phyloP scores from a whole-genome alignment of 148 eudicot species.

The Hydrangea macrophylla region DNA sequence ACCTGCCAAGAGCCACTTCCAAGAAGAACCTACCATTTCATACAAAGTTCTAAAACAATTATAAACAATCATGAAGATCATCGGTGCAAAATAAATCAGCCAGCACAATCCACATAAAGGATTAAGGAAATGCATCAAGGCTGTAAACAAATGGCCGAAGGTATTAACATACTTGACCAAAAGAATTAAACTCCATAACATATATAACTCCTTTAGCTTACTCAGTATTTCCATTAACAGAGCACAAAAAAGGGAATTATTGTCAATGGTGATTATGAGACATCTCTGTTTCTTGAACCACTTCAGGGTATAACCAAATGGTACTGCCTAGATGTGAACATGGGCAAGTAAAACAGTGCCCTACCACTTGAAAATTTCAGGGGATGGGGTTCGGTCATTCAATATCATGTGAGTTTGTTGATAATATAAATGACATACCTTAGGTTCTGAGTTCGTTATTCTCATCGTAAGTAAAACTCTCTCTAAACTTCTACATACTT shows the following conservation, averaged over 20 bases:
- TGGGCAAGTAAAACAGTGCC: too few species aligned
- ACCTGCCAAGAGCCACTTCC: too few species aligned
- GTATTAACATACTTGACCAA: too few species aligned
- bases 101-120: too few species aligned
- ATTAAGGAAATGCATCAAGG: too few species aligned
- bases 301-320: background rate
- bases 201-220: too few species aligned
- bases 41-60: too few species aligned
- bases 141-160: too few species aligned
- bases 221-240: background rate
- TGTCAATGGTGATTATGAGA: background rate
- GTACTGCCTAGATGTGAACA: background rate
- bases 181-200: background rate
- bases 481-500: constrained; percentile 81
- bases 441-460: constrained; percentile 84
- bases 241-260: background rate
- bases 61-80: too few species aligned
- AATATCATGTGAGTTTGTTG: background rate
- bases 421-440: constrained; percentile 41
- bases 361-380: too few species aligned
- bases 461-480: constrained; percentile 92
- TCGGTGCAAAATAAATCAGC: too few species aligned
- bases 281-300: background rate
- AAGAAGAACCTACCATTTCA: too few species aligned
- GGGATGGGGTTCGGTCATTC: background rate